Base-by-base conservation (phyloP, 495 filamentous ascomycete genomes). In the Penicillium taxi region DNA sequence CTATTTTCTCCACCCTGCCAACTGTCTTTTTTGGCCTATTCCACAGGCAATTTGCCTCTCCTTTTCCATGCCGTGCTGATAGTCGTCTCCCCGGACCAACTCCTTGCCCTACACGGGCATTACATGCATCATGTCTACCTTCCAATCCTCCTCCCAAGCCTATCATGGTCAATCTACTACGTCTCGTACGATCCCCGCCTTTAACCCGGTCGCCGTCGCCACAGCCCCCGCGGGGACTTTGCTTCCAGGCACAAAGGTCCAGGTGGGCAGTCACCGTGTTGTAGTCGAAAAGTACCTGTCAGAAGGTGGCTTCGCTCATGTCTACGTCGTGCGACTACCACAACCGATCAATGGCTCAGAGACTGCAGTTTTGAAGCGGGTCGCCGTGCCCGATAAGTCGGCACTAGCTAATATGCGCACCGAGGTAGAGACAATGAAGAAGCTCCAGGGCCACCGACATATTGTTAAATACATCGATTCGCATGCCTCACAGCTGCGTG, bases 351-450 rank as follows among this genome's bases (percentile, higher is more conserved):
- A 91, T 59, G 84, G 84, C 42, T 80, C 83, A 35, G 86, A 95
- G 50, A 74, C 75, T 41, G 90, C 86, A 2, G 88, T 98, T 6
- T 67, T 98, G 49, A 98, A 98, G 69, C 74, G 91, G 51, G 91
- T 98, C 28, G 91, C 93, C n/a, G 91, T 96, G 21, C 86, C 93
- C 26, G 91, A 98, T 57, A 94, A 91, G 70, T 81, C 91, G 49
- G 75, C 87, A 34, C 72, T 98, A 56, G 84, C 87, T 19, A 88
- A 80, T 59, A 96, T 96, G 91, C 82, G 93, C 54, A 96, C 82
- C 40, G 91, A 98, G 71, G 91, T 96, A 36, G 91, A 98, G 65
- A 98, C 91, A 13, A 98, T 98, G 91, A 98, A 98, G 77, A 86
- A 89, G 53, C 69, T 98, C 42, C 94, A 93, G 71, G 93, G 93